These are phyloP conservation scores for Simplicillium aogashimaense DNA, from an alignment of 2,329 filamentous ascomycete genomes.

Conservation along the genomic window DNA sequence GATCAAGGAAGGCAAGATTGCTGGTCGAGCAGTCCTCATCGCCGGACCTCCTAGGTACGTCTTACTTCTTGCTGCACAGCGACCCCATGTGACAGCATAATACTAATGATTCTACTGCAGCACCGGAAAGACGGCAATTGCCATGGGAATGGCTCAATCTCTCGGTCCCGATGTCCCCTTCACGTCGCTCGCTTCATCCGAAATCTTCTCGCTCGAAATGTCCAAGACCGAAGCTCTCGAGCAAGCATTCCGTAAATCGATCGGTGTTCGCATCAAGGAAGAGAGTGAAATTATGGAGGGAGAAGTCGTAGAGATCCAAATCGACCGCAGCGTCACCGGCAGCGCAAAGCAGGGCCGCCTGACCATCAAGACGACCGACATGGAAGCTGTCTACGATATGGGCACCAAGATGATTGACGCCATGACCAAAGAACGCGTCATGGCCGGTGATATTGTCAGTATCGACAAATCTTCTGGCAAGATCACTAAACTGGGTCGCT, in stretches of 20 bases:
- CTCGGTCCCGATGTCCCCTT: constrained; percentile 92
- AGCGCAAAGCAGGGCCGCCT: constrained; percentile 98
- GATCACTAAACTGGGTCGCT: constrained; percentile 93
- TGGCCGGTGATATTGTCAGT: constrained; percentile 96
- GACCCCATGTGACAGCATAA: neutral
- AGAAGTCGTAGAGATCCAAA: constrained; percentile 97
- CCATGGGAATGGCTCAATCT: constrained; percentile 97
- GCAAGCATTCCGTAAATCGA: constrained; percentile 97
- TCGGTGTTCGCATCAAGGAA: constrained; percentile 95
- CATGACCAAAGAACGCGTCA: constrained; percentile 98
- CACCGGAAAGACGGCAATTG: constrained; percentile 96
- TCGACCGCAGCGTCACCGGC: constrained; percentile 91
- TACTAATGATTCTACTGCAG: constrained; percentile 29
- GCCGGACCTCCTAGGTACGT: constrained; percentile 75
- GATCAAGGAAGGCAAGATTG: constrained; percentile 98
- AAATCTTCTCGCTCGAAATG: constrained; percentile 99
- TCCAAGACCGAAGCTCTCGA: constrained; percentile 97
- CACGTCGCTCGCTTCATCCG: constrained; percentile 87
- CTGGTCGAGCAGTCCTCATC: constrained; percentile 86
- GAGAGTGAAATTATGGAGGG: constrained; percentile 99
- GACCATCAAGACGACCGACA: constrained; percentile 98
- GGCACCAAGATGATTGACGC: constrained; percentile 99
- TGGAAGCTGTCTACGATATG: constrained; percentile 99
- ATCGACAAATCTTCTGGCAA: constrained; percentile 98
- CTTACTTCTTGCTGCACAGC: neutral